Evolutionary conservation across 768 basidiomycete genomes (phyloP), one percentile per base, ranked within the genome.

Genomic region (Leccinum variicolor): DNA sequence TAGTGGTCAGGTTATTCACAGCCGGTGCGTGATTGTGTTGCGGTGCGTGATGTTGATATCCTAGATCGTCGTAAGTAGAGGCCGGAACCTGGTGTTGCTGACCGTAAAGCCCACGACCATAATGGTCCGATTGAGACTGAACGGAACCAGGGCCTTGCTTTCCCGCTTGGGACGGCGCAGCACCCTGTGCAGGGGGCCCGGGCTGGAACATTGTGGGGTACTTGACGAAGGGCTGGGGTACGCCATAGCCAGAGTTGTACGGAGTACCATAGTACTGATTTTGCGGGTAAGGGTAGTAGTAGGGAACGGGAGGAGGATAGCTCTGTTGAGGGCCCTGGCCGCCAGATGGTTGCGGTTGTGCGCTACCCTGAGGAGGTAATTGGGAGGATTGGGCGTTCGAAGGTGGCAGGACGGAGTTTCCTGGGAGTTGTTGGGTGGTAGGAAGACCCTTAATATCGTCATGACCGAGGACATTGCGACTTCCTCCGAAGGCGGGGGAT

Each of bases 121-220:
- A 86, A 10, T 84, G 84, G 56, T 84, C 84, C 56, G 77, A 81
- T 55, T 80, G 80, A 21, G 73, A 69, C 57, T 80, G 79, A 51
- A 79, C 79, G 54, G 80, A 77, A 50, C 75, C 78, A 39, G 81
- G 82, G 15, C 83, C 82, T 64, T 88, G 87, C 67, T 88, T 87
- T n/a, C 79, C 73, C 4, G 81, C 82, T 1, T 86, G 85, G 54
- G 84, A 85, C 0, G 85, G 82, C 6, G 81, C 84, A 15, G 82
- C 81, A 4, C 81, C 83, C 15, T 87, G 87, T 0, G 84, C 84
- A 21, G 87, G 86, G 15, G 86, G 86, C 9, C 83, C 85, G 31
- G 84, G 80, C 64, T 86, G 85, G 77, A 87, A 90, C 74, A 90
- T 84, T 29, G 87, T 71, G 2, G 88, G 87, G 66, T 90, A 91